phyloP scores from a whole-genome alignment of 176 grass and related monocot genomes.

The Miscanthus lutarioriparius region DNA sequence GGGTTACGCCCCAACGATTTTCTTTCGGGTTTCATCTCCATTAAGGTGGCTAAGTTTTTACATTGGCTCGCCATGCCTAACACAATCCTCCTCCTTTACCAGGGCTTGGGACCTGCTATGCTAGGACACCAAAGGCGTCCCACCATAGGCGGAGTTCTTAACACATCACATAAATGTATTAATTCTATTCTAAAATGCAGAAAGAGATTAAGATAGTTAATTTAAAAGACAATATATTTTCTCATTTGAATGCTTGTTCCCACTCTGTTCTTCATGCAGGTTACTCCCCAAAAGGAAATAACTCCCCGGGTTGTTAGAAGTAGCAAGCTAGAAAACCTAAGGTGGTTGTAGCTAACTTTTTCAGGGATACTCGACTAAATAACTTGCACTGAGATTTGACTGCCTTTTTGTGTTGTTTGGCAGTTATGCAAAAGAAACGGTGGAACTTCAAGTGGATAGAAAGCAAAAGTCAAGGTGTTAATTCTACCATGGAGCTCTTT shows the following conservation, averaged over 20 bases:
- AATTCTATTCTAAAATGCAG: not conserved
- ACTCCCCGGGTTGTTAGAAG: slow-evolving; percentile 50
- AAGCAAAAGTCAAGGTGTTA: slow-evolving; percentile 69
- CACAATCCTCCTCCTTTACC: no score
- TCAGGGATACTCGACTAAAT: slow-evolving; percentile 15
- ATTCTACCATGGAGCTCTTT: slow-evolving; percentile 5
- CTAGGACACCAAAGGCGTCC: no score
- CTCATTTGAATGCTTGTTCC: slow-evolving; percentile 8
- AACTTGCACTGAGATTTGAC: slow-evolving; percentile 34
- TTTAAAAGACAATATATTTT: not conserved
- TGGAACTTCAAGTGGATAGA: slow-evolving; percentile 27
- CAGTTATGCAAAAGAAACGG: slow-evolving; percentile 29
- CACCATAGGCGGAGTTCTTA: no score
- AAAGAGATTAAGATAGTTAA: slow-evolving; percentile 25
- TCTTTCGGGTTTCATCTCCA: no score
- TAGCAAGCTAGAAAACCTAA: slow-evolving; percentile 51
- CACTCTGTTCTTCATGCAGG: slow-evolving; percentile 51
- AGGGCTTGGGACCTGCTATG: no score
- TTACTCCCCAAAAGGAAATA: slow-evolving; percentile 53
- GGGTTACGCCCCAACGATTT: no score
- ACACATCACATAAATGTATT: slow-evolving; percentile 18
- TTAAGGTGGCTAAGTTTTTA: no score
- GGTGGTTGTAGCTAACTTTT: slow-evolving; percentile 39
- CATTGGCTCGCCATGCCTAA: no score
- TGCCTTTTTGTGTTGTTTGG: not conserved